Evolutionary conservation across 176 grass and related monocot species (phyloP), one percentile per base, ranked within the genome.

Genomic region (Aegilops longissima): DNA sequence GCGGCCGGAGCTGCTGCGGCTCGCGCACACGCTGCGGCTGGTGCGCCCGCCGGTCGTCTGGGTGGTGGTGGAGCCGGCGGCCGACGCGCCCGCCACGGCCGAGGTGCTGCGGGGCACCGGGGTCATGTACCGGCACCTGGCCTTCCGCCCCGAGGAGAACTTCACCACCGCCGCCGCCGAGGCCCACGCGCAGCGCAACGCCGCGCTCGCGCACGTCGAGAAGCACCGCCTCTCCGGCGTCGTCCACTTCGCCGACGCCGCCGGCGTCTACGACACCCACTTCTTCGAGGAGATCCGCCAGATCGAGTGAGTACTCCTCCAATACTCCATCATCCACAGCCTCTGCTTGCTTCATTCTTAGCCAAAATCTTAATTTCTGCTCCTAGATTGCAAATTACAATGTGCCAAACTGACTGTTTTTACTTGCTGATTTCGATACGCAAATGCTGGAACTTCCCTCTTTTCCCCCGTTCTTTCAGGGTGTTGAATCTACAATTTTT

Each of bases 71-170:
- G 94, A 99, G 83, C 89, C 90, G 12, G 84, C 84, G 5, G 78
- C 68, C 18, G 92, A 93, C 51, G 90, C 83, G 24, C 56, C 90
- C 1, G 77, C 68, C 0, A 99, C 97, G 0, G 94, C 92, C 20
- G 94, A 93, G 77, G 86, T 94, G 89, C 85, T 99, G 18, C 72
- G 97, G 30, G 85, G 85, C 54, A 97, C 92, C 0, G 94, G 97
- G n/a, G 86, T 99, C 63, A 90, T 99, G 97, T 99, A 99, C 87
- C 68, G 97, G 12, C 97, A 99, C 86, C 63, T 99, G 79, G 90
- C 92, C 0, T 99, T 99, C 87, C 83, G 83, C 56, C 90, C 90
- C 0, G 90, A 92, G 80, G 97, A 94, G 80, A 99, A 99, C 84
- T 93, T 99, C 85, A 97, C 97, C 39, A 82, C 84, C 35, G 58